A percentile compares a stretch with the other conserved stretches of the same genome.
Conservation (phyloP, 495 filamentous ascomycete genomes). For the Penicillium odoratum region DNA sequence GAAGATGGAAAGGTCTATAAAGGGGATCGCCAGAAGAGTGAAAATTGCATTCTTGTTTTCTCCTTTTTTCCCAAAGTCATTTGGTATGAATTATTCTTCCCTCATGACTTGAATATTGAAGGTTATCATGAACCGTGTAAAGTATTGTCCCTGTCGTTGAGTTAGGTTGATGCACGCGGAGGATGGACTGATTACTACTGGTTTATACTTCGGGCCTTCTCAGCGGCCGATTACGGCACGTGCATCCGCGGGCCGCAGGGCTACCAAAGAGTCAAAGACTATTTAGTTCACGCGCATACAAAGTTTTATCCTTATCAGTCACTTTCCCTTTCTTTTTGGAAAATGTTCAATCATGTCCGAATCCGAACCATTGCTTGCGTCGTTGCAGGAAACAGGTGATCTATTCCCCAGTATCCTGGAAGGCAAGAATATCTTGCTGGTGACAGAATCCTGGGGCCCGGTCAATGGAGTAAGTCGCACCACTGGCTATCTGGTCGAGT, state of each 20-base stretch:
- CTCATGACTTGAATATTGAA: not conserved
- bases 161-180: not conserved
- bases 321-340: not conserved
- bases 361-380: constrained; percentile 16
- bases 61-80: not conserved
- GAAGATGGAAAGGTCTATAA: not conserved
- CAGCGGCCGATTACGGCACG: constrained; percentile 18
- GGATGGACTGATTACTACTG: not conserved
- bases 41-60: not conserved
- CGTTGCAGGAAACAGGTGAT: constrained; percentile 8
- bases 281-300: too few species aligned
- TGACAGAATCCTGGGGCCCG: constrained; percentile 64
- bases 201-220: not conserved
- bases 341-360: constrained; percentile 17
- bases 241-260: not conserved
- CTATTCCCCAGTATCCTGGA: constrained; percentile 48
- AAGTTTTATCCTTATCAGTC: not conserved
- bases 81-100: not conserved
- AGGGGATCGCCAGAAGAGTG: not conserved
- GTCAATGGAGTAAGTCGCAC: constrained; percentile 67
- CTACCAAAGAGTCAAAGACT: too few species aligned
- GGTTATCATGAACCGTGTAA: not conserved
- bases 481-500: constrained; percentile 60
- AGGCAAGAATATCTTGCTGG: constrained; percentile 57
- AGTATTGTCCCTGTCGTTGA: not conserved